Evolutionary conservation across 768 basidiomycete species (phyloP).

Genomic region (Lentinula boryana): DNA sequence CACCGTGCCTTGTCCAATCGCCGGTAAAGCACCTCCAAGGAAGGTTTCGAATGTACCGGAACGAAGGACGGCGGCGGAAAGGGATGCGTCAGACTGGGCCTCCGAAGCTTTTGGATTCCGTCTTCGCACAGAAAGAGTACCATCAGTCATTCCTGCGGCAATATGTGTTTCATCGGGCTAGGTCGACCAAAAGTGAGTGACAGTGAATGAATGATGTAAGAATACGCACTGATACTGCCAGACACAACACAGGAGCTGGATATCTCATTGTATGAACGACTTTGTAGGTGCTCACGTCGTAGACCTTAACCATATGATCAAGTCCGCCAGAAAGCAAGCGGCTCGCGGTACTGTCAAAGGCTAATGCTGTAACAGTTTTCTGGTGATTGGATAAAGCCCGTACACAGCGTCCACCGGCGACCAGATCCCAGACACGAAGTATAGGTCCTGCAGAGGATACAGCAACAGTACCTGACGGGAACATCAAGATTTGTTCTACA

Average conservation of each 20-base stretch:
- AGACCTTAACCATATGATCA: slow-evolving; percentile 98
- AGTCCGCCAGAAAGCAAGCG: slow-evolving; percentile 85
- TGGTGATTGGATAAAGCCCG: slow-evolving; percentile 96
- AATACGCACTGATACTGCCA: slow-evolving; percentile 81
- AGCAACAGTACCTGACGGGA: slow-evolving; percentile 82
- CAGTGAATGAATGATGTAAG: neutral
- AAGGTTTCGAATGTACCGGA: slow-evolving; percentile 66
- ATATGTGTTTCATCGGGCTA: slow-evolving; percentile 97
- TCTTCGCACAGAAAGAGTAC: slow-evolving; percentile 93
- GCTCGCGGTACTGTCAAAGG: slow-evolving; percentile 71
- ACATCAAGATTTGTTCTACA: slow-evolving; percentile 90
- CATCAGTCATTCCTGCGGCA: slow-evolving; percentile 96
- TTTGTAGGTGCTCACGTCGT: slow-evolving; percentile 89
- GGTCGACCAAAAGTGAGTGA: neutral
- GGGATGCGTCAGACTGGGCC: slow-evolving; percentile 24
- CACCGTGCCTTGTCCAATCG: slow-evolving; percentile 49
- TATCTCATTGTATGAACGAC: slow-evolving; percentile 99
- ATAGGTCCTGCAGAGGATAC: slow-evolving; percentile 90
- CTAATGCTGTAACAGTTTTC: slow-evolving; percentile 89
- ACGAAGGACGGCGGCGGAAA: slow-evolving; percentile 34
- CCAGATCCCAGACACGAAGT: slow-evolving; percentile 90
- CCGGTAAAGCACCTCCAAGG: slow-evolving; percentile 45
- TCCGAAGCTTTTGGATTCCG: slow-evolving; percentile 76
- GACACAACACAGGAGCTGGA: slow-evolving; percentile 83
- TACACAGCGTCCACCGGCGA: slow-evolving; percentile 84